Conservation (phyloP, 2,329 filamentous ascomycete species). For the Myriangium duriaei region DNA sequence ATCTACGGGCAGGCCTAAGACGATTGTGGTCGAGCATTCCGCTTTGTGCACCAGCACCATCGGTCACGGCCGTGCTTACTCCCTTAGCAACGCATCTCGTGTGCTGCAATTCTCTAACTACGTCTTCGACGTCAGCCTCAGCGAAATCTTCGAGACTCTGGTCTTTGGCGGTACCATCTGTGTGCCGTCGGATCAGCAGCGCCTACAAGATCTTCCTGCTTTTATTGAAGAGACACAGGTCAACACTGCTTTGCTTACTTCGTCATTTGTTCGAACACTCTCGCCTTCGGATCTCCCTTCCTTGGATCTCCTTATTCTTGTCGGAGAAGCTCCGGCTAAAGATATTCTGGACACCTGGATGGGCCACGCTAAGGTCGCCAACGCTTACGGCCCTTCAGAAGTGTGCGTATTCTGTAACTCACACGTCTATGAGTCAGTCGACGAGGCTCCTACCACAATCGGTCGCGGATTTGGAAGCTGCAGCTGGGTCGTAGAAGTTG, state of each 20-base stretch:
- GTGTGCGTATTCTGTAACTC: background rate
- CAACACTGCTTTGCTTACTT: constrained; percentile 13
- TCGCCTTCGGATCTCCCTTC: constrained; percentile 10
- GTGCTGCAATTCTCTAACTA: constrained; percentile 11
- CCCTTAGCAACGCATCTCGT: constrained; percentile 4
- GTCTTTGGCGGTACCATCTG: constrained; percentile 14
- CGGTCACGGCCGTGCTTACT: constrained; percentile 4
- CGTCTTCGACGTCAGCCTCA: constrained; percentile 11
- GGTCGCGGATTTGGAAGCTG: constrained; percentile 12
- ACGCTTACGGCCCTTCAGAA: constrained; percentile 14
- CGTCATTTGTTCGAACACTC: constrained; percentile 13
- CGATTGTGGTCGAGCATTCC: background rate
- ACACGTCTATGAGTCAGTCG: constrained; percentile 20
- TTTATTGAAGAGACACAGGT: constrained; percentile 12
- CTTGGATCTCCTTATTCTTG: constrained; percentile 9
- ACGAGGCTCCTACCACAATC: constrained; percentile 1
- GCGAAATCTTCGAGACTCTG: constrained; percentile 11
- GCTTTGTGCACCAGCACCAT: background rate
- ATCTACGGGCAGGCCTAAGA: background rate
- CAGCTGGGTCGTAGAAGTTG: constrained; percentile 20
- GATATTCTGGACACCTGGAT: constrained; percentile 1
- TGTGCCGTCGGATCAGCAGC: constrained; percentile 14
- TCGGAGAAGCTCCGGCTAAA: background rate
- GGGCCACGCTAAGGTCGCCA: constrained; percentile 7
- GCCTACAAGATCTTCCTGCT: constrained; percentile 10